phyloP scores from a whole-genome alignment of 345 rosid species.

The Raphanus sativus region DNA sequence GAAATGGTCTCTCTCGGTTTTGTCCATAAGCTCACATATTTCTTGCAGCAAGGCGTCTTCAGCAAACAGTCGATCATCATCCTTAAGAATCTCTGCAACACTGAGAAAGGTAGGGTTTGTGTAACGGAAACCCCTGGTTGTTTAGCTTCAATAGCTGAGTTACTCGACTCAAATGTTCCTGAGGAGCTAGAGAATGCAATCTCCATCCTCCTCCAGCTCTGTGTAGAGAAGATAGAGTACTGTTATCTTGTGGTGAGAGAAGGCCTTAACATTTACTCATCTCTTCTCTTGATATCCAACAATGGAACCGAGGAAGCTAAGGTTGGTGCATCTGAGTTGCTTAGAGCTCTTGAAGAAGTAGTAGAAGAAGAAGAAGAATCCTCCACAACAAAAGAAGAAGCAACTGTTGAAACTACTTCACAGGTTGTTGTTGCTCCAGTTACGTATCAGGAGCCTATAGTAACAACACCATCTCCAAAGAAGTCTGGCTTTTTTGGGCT shows the following conservation, averaged over 20 bases:
- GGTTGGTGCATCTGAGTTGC: neutral
- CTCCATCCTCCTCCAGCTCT: neutral
- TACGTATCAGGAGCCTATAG: neutral
- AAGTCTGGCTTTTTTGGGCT: neutral
- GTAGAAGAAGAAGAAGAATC: neutral
- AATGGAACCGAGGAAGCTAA: neutral
- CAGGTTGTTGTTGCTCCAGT: neutral
- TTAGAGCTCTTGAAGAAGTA: neutral
- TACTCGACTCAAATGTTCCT: neutral
- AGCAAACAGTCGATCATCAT: neutral
- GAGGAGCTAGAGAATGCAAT: neutral
- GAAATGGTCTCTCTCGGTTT: neutral
- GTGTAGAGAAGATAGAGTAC: neutral
- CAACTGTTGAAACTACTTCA: neutral
- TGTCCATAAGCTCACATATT: neutral
- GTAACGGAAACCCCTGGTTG: neutral
- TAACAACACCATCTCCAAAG: neutral
- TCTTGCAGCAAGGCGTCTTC: neutral
- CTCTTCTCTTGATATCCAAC: neutral
- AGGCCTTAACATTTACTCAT: neutral
- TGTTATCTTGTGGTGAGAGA: neutral
- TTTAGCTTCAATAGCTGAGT: neutral
- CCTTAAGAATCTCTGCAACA: neutral
- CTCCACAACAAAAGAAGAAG: neutral
- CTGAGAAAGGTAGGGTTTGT: neutral